Evolutionary conservation across 495 filamentous ascomycete species (phyloP).

Genomic region (Penicillium flavigenum): DNA sequence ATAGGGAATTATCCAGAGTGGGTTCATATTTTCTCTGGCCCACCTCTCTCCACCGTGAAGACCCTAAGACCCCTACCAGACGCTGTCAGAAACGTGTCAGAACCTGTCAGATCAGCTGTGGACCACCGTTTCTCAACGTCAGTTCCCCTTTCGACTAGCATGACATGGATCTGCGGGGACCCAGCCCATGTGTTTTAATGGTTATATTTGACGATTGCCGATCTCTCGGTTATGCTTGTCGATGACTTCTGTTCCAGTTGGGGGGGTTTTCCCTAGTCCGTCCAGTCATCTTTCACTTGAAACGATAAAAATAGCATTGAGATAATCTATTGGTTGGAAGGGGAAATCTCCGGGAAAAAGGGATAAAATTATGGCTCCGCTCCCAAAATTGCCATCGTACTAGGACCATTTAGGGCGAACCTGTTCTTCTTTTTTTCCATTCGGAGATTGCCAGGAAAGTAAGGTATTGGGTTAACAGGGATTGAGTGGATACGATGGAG

Average conservation of each 20-base stretch:
- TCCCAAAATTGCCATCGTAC: not conserved
- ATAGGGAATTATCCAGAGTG: slow-evolving; percentile 6
- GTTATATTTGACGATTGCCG: slow-evolving; percentile 34
- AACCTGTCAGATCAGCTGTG: slow-evolving; percentile 6
- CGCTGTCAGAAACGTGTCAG: slow-evolving; percentile 7
- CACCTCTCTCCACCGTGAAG: slow-evolving; percentile 8
- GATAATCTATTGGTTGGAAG: not conserved
- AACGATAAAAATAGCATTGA: slow-evolving; percentile 5
- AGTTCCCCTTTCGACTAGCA: slow-evolving; percentile 18
- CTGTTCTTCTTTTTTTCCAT: slow-evolving; percentile 9
- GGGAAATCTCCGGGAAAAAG: not conserved
- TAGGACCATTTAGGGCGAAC: slow-evolving; percentile 3
- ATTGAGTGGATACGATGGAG: slow-evolving; percentile 5
- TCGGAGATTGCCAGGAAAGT: too few relatives aligned
- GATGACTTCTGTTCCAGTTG: slow-evolving; percentile 26
- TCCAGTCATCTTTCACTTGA: slow-evolving; percentile 20
- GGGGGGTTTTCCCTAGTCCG: slow-evolving; percentile 13
- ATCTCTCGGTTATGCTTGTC: slow-evolving; percentile 28
- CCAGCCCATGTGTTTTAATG: slow-evolving; percentile 16
- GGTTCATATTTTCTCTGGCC: not conserved
- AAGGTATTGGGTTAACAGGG: not conserved
- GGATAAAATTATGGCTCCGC: not conserved
- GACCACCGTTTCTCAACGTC: slow-evolving; percentile 25
- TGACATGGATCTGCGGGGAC: slow-evolving; percentile 21
- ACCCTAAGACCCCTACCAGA: not conserved